phyloP scores from a whole-genome alignment of 176 grass and related monocot species.

The Phyllostachys edulis region DNA sequence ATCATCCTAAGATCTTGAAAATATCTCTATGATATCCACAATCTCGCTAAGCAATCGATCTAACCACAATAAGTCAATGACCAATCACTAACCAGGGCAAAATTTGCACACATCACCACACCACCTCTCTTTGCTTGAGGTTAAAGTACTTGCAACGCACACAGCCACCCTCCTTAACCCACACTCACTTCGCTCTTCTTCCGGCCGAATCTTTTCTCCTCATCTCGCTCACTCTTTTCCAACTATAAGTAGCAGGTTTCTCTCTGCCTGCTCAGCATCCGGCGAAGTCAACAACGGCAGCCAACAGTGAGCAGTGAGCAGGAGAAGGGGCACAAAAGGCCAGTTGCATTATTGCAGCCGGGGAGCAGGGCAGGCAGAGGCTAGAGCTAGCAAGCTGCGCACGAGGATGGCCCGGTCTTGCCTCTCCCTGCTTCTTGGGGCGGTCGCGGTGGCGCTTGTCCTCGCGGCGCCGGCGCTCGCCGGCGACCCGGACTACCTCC shows the following conservation, averaged over 20 bases:
- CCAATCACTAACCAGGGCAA: not conserved
- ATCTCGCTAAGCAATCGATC: not conserved
- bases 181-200: slow-evolving; percentile 15
- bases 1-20: no score
- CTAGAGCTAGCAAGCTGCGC: not conserved
- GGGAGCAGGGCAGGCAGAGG: not conserved
- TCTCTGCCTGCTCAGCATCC: not conserved
- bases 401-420: not conserved
- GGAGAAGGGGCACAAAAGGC: no score
- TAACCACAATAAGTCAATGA: not conserved
- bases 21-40: no score
- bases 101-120: slow-evolving; percentile 12
- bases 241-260: not conserved
- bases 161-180: not conserved
- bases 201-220: slow-evolving; percentile 19
- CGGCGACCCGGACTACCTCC: slow-evolving; percentile 81
- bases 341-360: not conserved
- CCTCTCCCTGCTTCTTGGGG: slow-evolving; percentile 5
- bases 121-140: slow-evolving; percentile 35
- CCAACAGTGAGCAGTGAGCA: not conserved
- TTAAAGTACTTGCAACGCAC: slow-evolving; percentile 9
- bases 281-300: not conserved
- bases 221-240: not conserved
- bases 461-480: slow-evolving; percentile 30
- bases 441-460: not conserved